Conservation (phyloP, 257 asterid genomes). For the Primulina huaijiensis region DNA sequence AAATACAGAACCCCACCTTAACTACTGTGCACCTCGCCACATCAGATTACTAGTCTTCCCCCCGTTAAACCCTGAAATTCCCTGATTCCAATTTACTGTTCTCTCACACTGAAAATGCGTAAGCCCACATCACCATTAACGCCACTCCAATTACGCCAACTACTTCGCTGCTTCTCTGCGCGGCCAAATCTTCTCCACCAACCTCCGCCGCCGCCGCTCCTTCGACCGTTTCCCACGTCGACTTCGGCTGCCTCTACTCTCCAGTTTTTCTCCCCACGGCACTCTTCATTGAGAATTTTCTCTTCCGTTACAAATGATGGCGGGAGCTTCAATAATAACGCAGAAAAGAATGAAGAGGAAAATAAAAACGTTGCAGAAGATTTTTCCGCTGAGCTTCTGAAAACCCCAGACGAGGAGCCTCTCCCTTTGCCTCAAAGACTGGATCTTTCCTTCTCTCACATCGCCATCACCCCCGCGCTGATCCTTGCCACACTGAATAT, state of each 20-base stretch:
- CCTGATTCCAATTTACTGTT: constrained; percentile 8
- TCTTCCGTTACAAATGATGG: constrained; percentile 32
- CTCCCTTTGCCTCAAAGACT: constrained; percentile 63
- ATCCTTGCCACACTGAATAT: constrained; percentile 50
- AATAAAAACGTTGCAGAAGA: constrained; percentile 36
- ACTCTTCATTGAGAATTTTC: constrained; percentile 36
- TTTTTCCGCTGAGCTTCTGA: constrained; percentile 57
- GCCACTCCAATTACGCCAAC: constrained; percentile 44
- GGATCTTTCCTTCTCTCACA: constrained; percentile 77
- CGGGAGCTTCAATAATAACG: constrained; percentile 8
- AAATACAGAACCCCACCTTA: constrained; percentile 5
- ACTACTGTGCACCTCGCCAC: constrained; percentile 18
- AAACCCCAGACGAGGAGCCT: constrained; percentile 53
- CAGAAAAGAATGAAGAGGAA: constrained; percentile 27
- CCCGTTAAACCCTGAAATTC: constrained; percentile 30
- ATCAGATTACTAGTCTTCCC: constrained; percentile 19
- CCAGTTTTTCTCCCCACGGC: constrained; percentile 3
- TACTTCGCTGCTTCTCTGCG: constrained; percentile 41
- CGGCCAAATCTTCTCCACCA: constrained; percentile 23
- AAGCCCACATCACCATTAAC: constrained; percentile 37
- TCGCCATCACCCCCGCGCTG: constrained; percentile 41
- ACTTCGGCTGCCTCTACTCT: constrained; percentile 7
- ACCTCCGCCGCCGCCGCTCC: constrained; percentile 22
- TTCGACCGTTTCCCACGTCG: constrained; percentile 16
- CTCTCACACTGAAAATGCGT: constrained; percentile 51